Evolutionary conservation across 2,329 filamentous ascomycete genomes (phyloP), one percentile per base, ranked within the genome.

Genomic region (Penicillium capsulatum): DNA sequence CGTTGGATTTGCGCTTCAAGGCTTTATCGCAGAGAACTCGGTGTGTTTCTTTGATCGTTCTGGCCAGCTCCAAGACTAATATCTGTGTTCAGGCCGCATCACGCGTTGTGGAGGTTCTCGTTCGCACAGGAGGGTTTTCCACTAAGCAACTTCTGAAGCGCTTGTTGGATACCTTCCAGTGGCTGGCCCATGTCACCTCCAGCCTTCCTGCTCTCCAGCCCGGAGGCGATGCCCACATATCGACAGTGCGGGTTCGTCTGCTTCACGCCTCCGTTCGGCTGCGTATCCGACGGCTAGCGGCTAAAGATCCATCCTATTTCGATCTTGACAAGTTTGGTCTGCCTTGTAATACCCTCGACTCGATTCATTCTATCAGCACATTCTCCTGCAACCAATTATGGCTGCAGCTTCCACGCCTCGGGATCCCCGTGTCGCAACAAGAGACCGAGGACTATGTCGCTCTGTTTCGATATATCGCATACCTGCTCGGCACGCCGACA

Each of bases 271-370:
- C 77, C 0, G 81, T 86, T 7, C 74, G 83, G 1, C 70, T 76
- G 37, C 75, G 81, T 2, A 84, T 86, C 47, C 62, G 82, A 51
- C 69, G 71, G 17, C 72, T 86, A 7, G 72, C 73, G 14, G 56
- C 65, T 10, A 61, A 69, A 22, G 65, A 68, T 11, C 77, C 79
- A 0, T 66, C 65, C 2, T 86, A 86, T 62, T 86, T 80, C 63
- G 70, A 78, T 49, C 61, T 76, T 0, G 61, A 71, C 14, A 59
- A 70, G 19, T 74, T 69, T 59, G 83, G 83, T 2, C 67, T 84
- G 2, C 83, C 83, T 7, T 79, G 88, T 59, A 88, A 86, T 53
- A 80, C 86, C 51, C 72, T 89, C 3, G 84, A 89, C 61, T 77
- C 73, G 34, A 77, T 88, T 20, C 82, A 73, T 19, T 16, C 34